These are phyloP conservation scores for Gossypium raimondii DNA, from an alignment of 345 rosid species.

Conservation along the genomic window DNA sequence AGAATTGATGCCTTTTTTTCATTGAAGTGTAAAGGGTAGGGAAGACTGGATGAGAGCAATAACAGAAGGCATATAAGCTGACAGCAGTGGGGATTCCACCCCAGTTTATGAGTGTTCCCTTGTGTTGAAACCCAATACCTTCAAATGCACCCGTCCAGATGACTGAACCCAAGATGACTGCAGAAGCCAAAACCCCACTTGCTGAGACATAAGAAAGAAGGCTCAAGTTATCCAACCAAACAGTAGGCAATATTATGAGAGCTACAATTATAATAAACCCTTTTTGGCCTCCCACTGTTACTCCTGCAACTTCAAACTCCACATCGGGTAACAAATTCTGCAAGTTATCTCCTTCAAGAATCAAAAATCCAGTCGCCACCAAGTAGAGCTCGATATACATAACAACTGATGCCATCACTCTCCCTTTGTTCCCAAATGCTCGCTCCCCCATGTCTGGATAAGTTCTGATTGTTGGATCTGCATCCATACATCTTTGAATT, in stretches of 20 bases:
- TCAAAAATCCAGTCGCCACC: constrained; percentile 78
- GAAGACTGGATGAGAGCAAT: constrained; percentile 86
- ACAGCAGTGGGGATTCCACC: constrained; percentile 68
- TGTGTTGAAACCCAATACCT: constrained; percentile 63
- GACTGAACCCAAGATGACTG: constrained; percentile 59
- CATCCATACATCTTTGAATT: constrained; percentile 77
- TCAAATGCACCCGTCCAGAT: constrained; percentile 66
- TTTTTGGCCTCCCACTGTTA: constrained; percentile 46
- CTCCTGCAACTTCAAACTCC: constrained; percentile 42
- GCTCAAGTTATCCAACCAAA: constrained; percentile 75
- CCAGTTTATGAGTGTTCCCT: constrained; percentile 41
- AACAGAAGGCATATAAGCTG: constrained; percentile 85
- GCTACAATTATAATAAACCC: constrained; percentile 60
- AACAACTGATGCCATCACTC: constrained; percentile 45
- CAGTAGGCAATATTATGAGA: constrained; percentile 65
- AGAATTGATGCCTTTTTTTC: constrained; percentile 73
- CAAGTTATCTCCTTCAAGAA: constrained; percentile 87
- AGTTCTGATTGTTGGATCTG: constrained; percentile 50
- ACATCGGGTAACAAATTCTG: constrained; percentile 50
- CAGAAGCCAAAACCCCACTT: constrained; percentile 84
- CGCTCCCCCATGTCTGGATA: constrained; percentile 82
- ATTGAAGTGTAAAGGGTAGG: constrained; percentile 82
- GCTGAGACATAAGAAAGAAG: constrained; percentile 84
- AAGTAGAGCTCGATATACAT: constrained; percentile 78
- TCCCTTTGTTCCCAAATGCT: constrained; percentile 81